Base-by-base conservation (phyloP, 106 monocot species). In the Triglochin maritima region DNA sequence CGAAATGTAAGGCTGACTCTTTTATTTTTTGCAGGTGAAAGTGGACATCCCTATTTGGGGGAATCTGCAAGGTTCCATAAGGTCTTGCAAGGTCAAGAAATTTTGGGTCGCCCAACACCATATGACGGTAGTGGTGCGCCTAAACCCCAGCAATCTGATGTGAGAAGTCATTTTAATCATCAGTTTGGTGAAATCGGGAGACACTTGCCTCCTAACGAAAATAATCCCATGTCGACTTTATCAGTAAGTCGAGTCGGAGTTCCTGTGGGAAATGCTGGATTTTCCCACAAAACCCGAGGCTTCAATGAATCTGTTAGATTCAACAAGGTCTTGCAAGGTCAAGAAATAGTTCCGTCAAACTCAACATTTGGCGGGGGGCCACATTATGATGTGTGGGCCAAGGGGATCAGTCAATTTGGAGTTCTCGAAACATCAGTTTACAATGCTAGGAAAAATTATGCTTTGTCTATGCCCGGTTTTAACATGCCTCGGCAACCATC, bases 281-380 rank as follows among this genome's bases (percentile, higher is more conserved):
- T 72, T 63, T 68, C 76, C 68, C 69, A 68, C 83, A 76, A 79
- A 63, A 60, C 81, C 77, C 69, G 69, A 71, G 87, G 82, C 81
- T 87, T 87, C 77, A 67, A 75, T 50, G 86, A 89, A 86, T 86
- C 89, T 69, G 6, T 80, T n/a, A 63, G 83, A 69, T 85, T 95
- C 87, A 79, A 79, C 77, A 75, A 84, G 90, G 96, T 98, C 88
- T 98, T 98, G 88, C 96, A 98, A 98, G 96, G 96, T 98, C 96
- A 98, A 98, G 91, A 98, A 98, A 79, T 82, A 45, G 59, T 71
- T 75, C 78, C 69, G 9, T 64, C 54, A 46, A 63, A 70, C 47
- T 56, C 80, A 64, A 72, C 70, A 13, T 17, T 15, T 17, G 73
- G 53, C 41, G 84, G 78, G 52, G 54, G 29, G 29, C 29, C 51